phyloP scores from a whole-genome alignment of 148 eudicot genomes.

The Polygonum aviculare region DNA sequence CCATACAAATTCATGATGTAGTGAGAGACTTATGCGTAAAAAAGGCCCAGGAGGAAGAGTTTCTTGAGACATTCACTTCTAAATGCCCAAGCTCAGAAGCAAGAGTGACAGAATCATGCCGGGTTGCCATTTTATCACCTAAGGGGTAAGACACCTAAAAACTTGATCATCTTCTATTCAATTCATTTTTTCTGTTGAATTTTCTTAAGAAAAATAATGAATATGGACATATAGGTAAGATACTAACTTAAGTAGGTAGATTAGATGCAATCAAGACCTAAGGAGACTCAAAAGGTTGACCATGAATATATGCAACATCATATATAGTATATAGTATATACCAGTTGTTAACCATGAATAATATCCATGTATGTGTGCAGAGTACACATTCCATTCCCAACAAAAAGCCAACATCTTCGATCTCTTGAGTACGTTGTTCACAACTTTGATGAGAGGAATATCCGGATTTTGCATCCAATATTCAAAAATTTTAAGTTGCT shows the following conservation, averaged over 20 bases:
- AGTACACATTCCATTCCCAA: conserved; percentile 3
- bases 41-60: conserved; percentile 17
- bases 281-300: no score
- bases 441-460: no score
- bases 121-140: not conserved
- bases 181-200: not conserved
- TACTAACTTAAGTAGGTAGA: no score
- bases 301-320: no score
- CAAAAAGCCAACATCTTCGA: conserved; percentile 5
- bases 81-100: not conserved
- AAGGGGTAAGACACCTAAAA: not conserved
- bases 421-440: not conserved
- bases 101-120: not conserved
- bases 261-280: no score
- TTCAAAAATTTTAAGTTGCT: conserved; percentile 17
- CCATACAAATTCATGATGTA: conserved; percentile 21
- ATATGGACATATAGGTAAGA: no score
- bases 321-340: no score
- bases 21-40: conserved; percentile 26
- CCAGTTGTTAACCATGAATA: not conserved
- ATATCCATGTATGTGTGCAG: not conserved
- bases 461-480: conserved; percentile 11
- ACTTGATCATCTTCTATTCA: no score
- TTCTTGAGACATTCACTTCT: conserved; percentile 1
- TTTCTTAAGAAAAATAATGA: no score